Evolutionary conservation across 352 stramenopile species (phyloP), one percentile per base, ranked within the genome.

Genomic region (Phytophthora cactorum): DNA sequence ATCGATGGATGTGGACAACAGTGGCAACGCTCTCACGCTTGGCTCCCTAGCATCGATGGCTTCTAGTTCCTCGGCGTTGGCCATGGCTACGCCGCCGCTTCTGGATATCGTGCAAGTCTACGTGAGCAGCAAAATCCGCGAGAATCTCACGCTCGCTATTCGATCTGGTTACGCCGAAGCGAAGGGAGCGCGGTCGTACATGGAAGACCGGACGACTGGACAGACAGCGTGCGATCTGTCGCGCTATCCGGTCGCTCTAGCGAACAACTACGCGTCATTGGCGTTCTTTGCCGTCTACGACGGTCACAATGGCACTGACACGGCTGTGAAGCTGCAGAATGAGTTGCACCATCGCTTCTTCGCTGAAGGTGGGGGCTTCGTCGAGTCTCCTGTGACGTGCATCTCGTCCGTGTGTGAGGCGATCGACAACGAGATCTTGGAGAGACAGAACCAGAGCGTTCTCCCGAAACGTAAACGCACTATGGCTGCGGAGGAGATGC

Each of bases 211-310:
- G 46, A 92, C 43, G 44, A 74, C 78, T 36, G 81, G 85, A 6
- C 73, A 91, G 46, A 76, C 83, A 5, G 68, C 68, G 12, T 86
- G 78, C 46, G 71, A 81, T 12, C 52, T 95, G 10, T 68, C 66
- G 2, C 63, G 59, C 11, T 93, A 86, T 57, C 69, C 79, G 11
- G 36, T 43, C 14, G 66, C 63, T 7, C 64, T 93, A 22, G 45
- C 52, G 5, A 39, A 63, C 6, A 59, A 59, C 8, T 92, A 81
- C 53, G 70, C 64, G 17, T 90, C 84, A 12, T 34, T 94, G 14
- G 89, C 74, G 14, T 97, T 84, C 55, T 97, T 95, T 69, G 90
- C 68, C 0, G 86, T 97, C 0, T 97, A 94, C 53, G 91, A 97
- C 45, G 91, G 91, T 32, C 91, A 97, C 71, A 95, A 94, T 57